Evolutionary conservation across 495 filamentous ascomycete species (phyloP).

Genomic region (Tuber calosporum): DNA sequence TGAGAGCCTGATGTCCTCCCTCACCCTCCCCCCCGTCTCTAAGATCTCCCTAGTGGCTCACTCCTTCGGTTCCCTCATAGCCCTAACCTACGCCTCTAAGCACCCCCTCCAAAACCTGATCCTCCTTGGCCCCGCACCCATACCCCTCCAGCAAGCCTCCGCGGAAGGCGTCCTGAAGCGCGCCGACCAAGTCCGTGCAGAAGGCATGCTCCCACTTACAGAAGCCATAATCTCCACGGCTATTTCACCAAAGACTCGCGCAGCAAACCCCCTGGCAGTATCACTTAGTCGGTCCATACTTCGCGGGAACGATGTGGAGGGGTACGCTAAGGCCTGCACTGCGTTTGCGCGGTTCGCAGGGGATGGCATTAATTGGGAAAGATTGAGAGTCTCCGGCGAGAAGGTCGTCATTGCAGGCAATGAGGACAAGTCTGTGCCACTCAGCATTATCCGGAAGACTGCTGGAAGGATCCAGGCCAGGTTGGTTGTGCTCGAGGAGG

Average conservation of each 20-base stretch:
- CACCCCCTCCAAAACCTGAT: conserved; percentile 44
- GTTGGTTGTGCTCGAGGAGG: conserved; percentile 41
- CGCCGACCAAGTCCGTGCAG: conserved; percentile 45
- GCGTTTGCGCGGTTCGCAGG: conserved; percentile 46
- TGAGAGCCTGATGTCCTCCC: conserved; percentile 42
- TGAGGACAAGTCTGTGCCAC: conserved; percentile 46
- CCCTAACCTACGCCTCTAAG: conserved; percentile 44
- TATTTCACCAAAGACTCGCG: conserved; percentile 48
- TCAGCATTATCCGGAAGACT: conserved; percentile 33
- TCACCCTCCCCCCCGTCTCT: conserved; percentile 18
- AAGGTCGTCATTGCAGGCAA: conserved; percentile 45
- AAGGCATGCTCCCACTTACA: conserved; percentile 47
- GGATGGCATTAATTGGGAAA: conserved; percentile 35
- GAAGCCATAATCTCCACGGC: conserved; percentile 45
- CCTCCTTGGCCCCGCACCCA: conserved; percentile 46
- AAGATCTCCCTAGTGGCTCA: conserved; percentile 45
- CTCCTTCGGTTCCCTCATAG: conserved; percentile 48
- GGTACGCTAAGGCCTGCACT: conserved; percentile 52
- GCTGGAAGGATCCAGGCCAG: conserved; percentile 30
- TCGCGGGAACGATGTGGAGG: conserved; percentile 48
- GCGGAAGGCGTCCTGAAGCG: conserved; percentile 45
- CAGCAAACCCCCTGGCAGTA: conserved; percentile 43
- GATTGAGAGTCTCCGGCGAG: conserved; percentile 12
- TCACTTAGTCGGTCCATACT: conserved; percentile 46
- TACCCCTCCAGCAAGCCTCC: conserved; percentile 46